Evolutionary conservation across 257 asterid species (phyloP).

Genomic region (Solanum arcanum): DNA sequence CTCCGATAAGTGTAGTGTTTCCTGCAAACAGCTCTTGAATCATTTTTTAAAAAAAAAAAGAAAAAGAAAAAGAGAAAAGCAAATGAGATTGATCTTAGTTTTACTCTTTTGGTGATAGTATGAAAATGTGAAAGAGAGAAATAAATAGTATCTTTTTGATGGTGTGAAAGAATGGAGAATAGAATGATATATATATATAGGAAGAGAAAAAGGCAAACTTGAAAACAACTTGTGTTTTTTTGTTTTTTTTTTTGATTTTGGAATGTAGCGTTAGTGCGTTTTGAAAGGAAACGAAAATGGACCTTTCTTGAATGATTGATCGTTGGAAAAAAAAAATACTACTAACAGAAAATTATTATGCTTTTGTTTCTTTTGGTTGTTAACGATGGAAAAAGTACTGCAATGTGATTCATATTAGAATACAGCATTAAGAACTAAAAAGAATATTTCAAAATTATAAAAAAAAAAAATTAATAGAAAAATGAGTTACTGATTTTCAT

Average conservation of each 20-base stretch:
- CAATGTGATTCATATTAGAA: neutral
- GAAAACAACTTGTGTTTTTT: neutral
- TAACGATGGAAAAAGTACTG: neutral
- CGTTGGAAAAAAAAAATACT: neutral
- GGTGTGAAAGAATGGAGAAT: conserved; percentile 26
- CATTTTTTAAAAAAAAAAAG: conserved; percentile 18
- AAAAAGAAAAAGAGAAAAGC: conserved; percentile 11
- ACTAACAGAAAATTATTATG: neutral
- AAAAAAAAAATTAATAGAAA: no score
- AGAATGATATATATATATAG: conserved; percentile 20
- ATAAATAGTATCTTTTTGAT: conserved; percentile 1
- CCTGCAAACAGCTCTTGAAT: conserved; percentile 54
- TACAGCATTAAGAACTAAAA: neutral
- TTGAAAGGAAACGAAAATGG: neutral
- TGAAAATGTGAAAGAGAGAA: neutral
- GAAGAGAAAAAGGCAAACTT: conserved; percentile 18
- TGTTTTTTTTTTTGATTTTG: conserved; percentile 9
- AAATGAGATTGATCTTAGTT: conserved; percentile 1
- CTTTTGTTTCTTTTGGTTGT: neutral
- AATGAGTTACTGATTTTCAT: neutral
- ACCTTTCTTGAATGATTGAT: neutral
- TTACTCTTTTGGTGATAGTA: neutral
- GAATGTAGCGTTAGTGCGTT: conserved; percentile 14
- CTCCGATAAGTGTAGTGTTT: conserved; percentile 31
- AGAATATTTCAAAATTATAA: no score